A percentile compares a stretch with the other conserved stretches of the same genome.
Conservation (phyloP, 768 basidiomycete species). For the Daedaleopsis sinensis region DNA sequence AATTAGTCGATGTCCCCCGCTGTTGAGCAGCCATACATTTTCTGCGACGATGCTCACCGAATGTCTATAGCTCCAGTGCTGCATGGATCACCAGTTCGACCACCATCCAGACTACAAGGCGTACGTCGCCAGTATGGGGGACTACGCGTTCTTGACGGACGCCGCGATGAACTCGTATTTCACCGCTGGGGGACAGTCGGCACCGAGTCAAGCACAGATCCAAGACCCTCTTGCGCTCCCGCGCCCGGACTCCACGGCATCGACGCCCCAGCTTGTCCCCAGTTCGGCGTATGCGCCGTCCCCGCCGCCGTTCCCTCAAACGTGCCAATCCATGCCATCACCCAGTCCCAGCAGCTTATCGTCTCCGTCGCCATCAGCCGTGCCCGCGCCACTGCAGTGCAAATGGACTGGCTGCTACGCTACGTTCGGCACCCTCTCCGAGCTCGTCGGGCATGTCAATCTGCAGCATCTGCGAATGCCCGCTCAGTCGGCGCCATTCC, state of each 20-base stretch:
- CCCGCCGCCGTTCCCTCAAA: conserved; percentile 1
- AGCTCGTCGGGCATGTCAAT: conserved; percentile 76
- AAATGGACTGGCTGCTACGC: conserved; percentile 58
- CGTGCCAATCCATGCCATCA: conserved; percentile 7
- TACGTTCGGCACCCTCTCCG: conserved; percentile 50
- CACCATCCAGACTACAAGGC: conserved; percentile 16
- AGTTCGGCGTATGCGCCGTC: too few relatives aligned
- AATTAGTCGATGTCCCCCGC: too few relatives aligned
- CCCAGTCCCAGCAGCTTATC: conserved; percentile 26
- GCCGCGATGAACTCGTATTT: conserved; percentile 38
- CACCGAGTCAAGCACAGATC: conserved; percentile 7
- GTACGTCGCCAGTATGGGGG: conserved; percentile 11
- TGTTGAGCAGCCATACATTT: neutral
- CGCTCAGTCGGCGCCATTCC: conserved; percentile 18
- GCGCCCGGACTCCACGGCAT: conserved; percentile 26
- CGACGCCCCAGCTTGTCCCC: conserved; percentile 29
- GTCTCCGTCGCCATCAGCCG: conserved; percentile 10
- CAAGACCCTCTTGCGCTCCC: conserved; percentile 3
- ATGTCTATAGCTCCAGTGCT: conserved; percentile 52
- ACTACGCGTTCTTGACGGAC: conserved; percentile 36
- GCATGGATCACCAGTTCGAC: conserved; percentile 51
- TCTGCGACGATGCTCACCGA: neutral
- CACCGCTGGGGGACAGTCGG: conserved; percentile 8
- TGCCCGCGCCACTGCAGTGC: conserved; percentile 17
- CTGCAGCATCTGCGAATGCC: conserved; percentile 54